These are phyloP conservation scores for Ziziphus jujuba DNA, from an alignment of 306 rosid species.

Conservation along the genomic window DNA sequence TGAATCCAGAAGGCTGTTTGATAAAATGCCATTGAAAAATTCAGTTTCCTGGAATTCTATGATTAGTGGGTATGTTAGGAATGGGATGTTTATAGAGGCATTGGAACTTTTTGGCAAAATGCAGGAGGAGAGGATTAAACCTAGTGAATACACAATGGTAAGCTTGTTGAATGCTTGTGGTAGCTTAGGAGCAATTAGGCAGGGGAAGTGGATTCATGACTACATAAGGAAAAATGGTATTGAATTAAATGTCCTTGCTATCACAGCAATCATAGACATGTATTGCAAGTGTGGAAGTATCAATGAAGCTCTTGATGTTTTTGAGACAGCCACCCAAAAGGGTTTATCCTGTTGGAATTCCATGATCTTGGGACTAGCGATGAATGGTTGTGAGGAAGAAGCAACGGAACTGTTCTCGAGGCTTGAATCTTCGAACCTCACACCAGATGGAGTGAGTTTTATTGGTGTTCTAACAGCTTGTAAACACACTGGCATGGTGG, in stretches of 20 bases:
- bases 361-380: conserved; percentile 70
- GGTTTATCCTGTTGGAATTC: conserved; percentile 81
- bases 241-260: conserved; percentile 58
- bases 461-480: conserved; percentile 81
- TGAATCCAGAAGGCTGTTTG: conserved; percentile 69
- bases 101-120: conserved; percentile 56
- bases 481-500: conserved; percentile 63
- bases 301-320: conserved; percentile 54
- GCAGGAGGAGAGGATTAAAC: conserved; percentile 52
- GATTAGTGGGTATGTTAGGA: conserved; percentile 89
- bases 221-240: conserved; percentile 55
- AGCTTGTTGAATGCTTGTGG: conserved; percentile 86
- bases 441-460: conserved; percentile 69
- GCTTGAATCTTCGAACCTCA: conserved; percentile 50
- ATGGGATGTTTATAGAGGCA: conserved; percentile 56
- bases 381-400: conserved; percentile 65
- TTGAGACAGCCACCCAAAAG: conserved; percentile 46
- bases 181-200: conserved; percentile 71
- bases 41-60: conserved; percentile 72
- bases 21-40: conserved; percentile 53
- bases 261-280: conserved; percentile 78
- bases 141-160: conserved; percentile 84
- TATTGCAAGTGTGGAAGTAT: conserved; percentile 78
- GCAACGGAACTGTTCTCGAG: conserved; percentile 56
- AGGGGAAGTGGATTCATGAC: conserved; percentile 79